Base-by-base conservation (phyloP, 352 stramenopile genomes). In the Phytophthora aleatoria region DNA sequence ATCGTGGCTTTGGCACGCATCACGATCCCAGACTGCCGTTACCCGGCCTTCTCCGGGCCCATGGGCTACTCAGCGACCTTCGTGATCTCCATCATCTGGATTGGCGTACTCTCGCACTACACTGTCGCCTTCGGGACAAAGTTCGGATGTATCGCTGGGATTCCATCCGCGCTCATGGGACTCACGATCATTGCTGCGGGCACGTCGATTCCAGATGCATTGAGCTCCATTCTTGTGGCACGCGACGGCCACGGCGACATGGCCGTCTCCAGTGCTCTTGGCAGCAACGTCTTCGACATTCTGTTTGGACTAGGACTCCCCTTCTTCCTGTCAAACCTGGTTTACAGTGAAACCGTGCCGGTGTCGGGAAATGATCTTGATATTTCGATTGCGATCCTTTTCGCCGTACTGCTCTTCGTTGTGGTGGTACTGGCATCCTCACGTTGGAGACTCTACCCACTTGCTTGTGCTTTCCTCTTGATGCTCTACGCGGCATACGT, bases 241-340 rank as follows among this genome's bases (percentile, higher is more conserved):
- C 86, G 87, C n/a, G 79, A 79, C 48, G 87, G 87, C 33, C 83
- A 93, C 38, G 86, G 84, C 16, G 85, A 92, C 55, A 92, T 91
- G 73, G 87, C 87, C 26, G 84, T 96, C 35, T 90, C 84, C 26
- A 96, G 93, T 63, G 87, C 87, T 15, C 71, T 95, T 8, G 87
- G 87, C 44, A 92, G 83, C 67, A 92, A 96, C 60, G 85, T 95
- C 28, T 94, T 96, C 48, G 90, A 96, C 56, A 91, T 96, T 61
- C 53, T 91, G 20, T 70, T 96, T 15, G 87, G 87, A 7, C 66
- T 92, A 6, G 87, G 86, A 1, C 64, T 91, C 31, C 86, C 87
- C 1, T 96, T 94, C 55, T 66, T 96, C 16, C 53, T 94, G 7
- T 94, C 84, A 41, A 95, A 92, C 58, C 52, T 92, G 13, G 71